Percentiles rank a stretch among this genome's conserved stretches.
Evolutionary conservation across 1,284 basidiomycete species (phyloP).

Genomic region (Heterobasidion annosum): DNA sequence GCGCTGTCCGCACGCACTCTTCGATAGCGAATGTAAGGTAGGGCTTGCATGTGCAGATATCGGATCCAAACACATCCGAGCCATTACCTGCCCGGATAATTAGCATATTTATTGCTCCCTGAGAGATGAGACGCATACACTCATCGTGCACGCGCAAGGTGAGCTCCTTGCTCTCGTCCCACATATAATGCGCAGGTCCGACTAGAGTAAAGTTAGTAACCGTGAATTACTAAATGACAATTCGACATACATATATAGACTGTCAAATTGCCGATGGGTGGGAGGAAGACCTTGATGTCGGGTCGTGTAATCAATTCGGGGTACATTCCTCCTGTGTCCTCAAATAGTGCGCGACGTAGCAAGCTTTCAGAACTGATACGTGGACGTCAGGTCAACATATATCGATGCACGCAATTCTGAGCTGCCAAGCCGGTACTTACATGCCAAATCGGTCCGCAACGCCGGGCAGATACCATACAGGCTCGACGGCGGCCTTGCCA

Average conservation of each 20-base stretch:
- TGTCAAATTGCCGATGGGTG: slow-evolving; percentile 87
- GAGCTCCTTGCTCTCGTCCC: slow-evolving; percentile 76
- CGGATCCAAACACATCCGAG: slow-evolving; percentile 84
- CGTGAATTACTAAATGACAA: neutral
- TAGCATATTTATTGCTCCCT: neutral
- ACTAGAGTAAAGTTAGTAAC: slow-evolving; percentile 31
- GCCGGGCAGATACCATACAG: slow-evolving; percentile 95
- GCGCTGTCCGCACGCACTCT: slow-evolving; percentile 83
- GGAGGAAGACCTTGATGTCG: slow-evolving; percentile 92
- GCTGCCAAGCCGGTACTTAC: slow-evolving; percentile 31
- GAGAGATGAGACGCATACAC: slow-evolving; percentile 39
- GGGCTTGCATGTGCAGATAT: slow-evolving; percentile 93
- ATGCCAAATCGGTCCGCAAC: slow-evolving; percentile 85
- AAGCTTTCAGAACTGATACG: slow-evolving; percentile 65
- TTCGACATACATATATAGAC: slow-evolving; percentile 79
- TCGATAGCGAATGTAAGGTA: slow-evolving; percentile 92
- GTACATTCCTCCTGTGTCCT: slow-evolving; percentile 95
- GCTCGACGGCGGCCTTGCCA: slow-evolving; percentile 87
- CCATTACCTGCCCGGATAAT: slow-evolving; percentile 49
- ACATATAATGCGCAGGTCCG: slow-evolving; percentile 67
- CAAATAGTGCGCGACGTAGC: slow-evolving; percentile 84
- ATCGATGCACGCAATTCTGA: neutral
- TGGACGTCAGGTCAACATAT: slow-evolving; percentile 1
- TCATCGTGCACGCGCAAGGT: slow-evolving; percentile 93
- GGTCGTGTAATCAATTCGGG: slow-evolving; percentile 93